Evolutionary conservation across 306 rosid genomes (phyloP).

Genomic region (Hippophae gyantsensis): DNA sequence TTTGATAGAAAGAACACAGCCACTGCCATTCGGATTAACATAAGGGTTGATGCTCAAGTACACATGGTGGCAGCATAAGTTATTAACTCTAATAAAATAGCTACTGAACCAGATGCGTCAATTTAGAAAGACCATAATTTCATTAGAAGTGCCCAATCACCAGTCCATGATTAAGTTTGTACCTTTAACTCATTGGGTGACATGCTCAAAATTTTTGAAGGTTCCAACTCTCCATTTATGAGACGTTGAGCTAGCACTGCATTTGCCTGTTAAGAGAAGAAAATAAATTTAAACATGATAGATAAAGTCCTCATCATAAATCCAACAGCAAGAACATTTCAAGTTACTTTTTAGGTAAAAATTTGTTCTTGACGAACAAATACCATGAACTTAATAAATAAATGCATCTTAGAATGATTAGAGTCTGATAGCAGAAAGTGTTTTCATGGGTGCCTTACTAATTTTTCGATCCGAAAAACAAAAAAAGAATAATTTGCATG

Average conservation of each 20-base stretch:
- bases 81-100: too few relatives aligned
- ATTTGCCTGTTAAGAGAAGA: slow-evolving; percentile 40
- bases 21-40: too few relatives aligned
- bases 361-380: too few relatives aligned
- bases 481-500: not conserved
- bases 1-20: too few relatives aligned
- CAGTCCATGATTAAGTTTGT: slow-evolving; percentile 10
- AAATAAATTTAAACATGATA: not conserved
- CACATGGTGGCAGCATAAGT: too few relatives aligned
- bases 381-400: too few relatives aligned
- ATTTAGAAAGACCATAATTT: not conserved
- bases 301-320: not conserved
- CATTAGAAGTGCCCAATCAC: slow-evolving; percentile 1
- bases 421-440: too few relatives aligned
- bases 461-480: too few relatives aligned
- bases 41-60: too few relatives aligned
- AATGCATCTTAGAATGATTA: too few relatives aligned
- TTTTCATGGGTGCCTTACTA: too few relatives aligned
- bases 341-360: not conserved
- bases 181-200: slow-evolving; percentile 92
- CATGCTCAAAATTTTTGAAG: slow-evolving; percentile 71
- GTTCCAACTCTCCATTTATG: slow-evolving; percentile 74
- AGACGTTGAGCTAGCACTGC: slow-evolving; percentile 55
- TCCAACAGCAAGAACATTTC: slow-evolving; percentile 6
- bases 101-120: too few relatives aligned